Evolutionary conservation across 2,329 filamentous ascomycete species (phyloP).

Genomic region (Fusarium nygamai): DNA sequence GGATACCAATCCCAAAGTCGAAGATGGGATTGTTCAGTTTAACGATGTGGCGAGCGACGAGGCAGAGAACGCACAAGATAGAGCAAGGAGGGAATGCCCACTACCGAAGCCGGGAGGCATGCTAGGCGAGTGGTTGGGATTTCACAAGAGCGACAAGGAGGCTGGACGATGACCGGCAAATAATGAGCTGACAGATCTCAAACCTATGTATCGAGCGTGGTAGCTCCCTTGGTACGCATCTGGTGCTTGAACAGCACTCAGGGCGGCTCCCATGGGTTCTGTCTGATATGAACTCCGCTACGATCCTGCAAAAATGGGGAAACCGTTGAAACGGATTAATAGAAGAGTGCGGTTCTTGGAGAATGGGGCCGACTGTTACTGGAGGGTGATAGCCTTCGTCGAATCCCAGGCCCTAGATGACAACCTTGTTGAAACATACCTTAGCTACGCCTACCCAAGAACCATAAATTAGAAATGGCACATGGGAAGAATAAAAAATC

Average conservation of each 20-base stretch:
- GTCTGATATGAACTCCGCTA: background rate
- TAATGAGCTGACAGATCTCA: background rate
- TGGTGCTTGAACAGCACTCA: background rate
- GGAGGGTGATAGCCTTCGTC: background rate
- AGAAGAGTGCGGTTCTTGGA: background rate
- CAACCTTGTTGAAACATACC: slow-evolving; percentile 4
- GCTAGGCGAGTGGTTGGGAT: slow-evolving; percentile 79
- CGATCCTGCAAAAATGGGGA: background rate
- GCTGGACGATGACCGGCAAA: slow-evolving; percentile 41
- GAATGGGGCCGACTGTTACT: background rate
- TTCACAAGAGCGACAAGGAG: slow-evolving; percentile 56
- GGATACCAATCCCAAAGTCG: slow-evolving; percentile 49
- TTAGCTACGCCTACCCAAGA: background rate
- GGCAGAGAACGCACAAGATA: slow-evolving; percentile 49
- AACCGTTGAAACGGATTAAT: background rate
- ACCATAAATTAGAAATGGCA: background rate
- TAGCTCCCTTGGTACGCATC: background rate
- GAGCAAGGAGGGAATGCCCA: slow-evolving; percentile 79
- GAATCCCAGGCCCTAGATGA: slow-evolving; percentile 7
- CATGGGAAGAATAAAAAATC: background rate
- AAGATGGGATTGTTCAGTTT: slow-evolving; percentile 62
- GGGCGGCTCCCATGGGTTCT: background rate
- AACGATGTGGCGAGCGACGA: slow-evolving; percentile 52
- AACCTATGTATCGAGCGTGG: background rate
- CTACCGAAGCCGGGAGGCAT: slow-evolving; percentile 89